Evolutionary conservation across 768 basidiomycete genomes (phyloP).

Genomic region (Dentipellis fragilis): DNA sequence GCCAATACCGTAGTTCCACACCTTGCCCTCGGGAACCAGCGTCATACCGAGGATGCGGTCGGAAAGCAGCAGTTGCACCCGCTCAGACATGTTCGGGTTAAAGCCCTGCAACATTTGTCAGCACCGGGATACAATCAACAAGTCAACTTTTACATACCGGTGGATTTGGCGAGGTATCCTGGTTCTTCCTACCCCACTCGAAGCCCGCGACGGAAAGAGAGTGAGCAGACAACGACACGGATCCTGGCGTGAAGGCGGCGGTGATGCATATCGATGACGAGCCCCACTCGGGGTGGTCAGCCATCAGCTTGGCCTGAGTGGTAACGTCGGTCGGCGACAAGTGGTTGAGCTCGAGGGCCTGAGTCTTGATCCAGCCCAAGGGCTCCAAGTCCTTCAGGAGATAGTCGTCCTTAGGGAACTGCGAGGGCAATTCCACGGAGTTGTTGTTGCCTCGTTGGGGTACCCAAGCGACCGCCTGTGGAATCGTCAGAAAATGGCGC

Average conservation of each 20-base stretch:
- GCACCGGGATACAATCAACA: neutral
- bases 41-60: slow-evolving; percentile 96
- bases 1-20: slow-evolving; percentile 97
- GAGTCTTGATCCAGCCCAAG: slow-evolving; percentile 95
- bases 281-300: slow-evolving; percentile 90
- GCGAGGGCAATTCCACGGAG: slow-evolving; percentile 80
- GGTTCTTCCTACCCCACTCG: slow-evolving; percentile 96
- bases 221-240: slow-evolving; percentile 91
- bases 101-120: slow-evolving; percentile 47
- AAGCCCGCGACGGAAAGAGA: slow-evolving; percentile 86
- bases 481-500: neutral
- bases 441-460: slow-evolving; percentile 96
- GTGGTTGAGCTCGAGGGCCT: slow-evolving; percentile 85
- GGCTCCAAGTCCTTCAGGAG: slow-evolving; percentile 92
- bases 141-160: slow-evolving; percentile 29
- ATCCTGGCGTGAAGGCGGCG: slow-evolving; percentile 95
- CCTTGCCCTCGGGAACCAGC: slow-evolving; percentile 83
- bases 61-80: slow-evolving; percentile 85
- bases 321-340: slow-evolving; percentile 89
- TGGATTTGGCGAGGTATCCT: slow-evolving; percentile 77
- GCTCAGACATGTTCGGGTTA: slow-evolving; percentile 98
- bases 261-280: slow-evolving; percentile 91
- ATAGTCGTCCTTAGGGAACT: slow-evolving; percentile 91
- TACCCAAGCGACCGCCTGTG: slow-evolving; percentile 83
- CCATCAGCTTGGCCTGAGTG: slow-evolving; percentile 94